phyloP scores from a whole-genome alignment of 2,329 filamentous ascomycete genomes.

The Monilinia fructigena region DNA sequence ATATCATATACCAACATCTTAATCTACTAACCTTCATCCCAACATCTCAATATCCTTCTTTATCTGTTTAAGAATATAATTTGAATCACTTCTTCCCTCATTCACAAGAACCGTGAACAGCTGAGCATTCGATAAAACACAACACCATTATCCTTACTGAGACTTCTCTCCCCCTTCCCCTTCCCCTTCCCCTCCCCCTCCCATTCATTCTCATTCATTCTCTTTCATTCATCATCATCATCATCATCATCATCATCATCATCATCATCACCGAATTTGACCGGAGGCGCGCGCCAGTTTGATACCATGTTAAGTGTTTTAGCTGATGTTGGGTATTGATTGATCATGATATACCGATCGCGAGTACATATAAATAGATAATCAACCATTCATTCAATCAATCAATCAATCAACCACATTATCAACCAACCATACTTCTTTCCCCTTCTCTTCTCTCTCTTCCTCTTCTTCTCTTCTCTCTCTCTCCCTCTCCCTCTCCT shows the following conservation, averaged over 20 bases:
- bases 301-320: not conserved
- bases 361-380: not conserved
- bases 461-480: not conserved
- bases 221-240: too few relatives aligned
- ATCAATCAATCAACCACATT: not conserved
- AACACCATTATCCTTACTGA: not conserved
- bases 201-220: too few relatives aligned
- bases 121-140: not conserved
- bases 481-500: too few relatives aligned
- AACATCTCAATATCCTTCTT: not conserved
- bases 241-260: not conserved
- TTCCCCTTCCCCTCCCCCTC: too few relatives aligned
- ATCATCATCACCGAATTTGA: not conserved
- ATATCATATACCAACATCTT: too few relatives aligned
- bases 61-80: not conserved
- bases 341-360: not conserved
- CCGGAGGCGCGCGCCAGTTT: conserved; percentile 11
- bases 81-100: conserved; percentile 10
- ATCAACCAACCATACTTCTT: not conserved
- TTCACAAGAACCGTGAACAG: not conserved
- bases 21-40: too few relatives aligned
- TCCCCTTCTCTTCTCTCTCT: not conserved
- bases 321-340: not conserved
- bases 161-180: too few relatives aligned
- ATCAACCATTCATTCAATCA: not conserved